A percentile compares a stretch with the other conserved stretches of the same genome.
phyloP scores from a whole-genome alignment of 306 rosid genomes.

The Pyrus communis region DNA sequence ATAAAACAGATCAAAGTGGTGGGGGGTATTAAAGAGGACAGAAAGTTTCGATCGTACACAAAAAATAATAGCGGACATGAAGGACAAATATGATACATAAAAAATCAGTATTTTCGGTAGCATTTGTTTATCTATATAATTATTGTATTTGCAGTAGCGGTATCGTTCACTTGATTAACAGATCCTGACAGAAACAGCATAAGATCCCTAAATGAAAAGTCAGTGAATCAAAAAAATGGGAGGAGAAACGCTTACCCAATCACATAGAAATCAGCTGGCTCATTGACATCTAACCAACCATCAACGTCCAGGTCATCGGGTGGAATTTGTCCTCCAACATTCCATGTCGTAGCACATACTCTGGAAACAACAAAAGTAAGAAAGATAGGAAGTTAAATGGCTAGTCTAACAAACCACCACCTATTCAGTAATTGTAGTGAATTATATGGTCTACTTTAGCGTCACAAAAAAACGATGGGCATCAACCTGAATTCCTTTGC shows the following conservation, averaged over 20 bases:
- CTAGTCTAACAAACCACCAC: slow-evolving; percentile 9
- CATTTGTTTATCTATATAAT: neutral
- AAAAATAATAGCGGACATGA: neutral
- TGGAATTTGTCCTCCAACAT: slow-evolving; percentile 78
- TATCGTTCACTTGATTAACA: neutral
- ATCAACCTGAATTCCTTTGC: slow-evolving; percentile 69
- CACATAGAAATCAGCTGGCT: slow-evolving; percentile 88
- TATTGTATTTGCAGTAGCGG: neutral
- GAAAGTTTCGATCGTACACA: neutral
- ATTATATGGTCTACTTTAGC: slow-evolving; percentile 6
- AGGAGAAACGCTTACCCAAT: slow-evolving; percentile 54
- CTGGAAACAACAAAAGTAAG: slow-evolving; percentile 29
- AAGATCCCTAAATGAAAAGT: neutral
- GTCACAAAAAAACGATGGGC: slow-evolving; percentile 3
- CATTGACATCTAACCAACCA: slow-evolving; percentile 57
- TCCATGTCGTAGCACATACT: slow-evolving; percentile 84
- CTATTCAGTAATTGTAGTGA: neutral
- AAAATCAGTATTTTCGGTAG: neutral
- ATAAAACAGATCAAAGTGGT: slow-evolving; percentile 11
- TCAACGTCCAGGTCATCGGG: slow-evolving; percentile 81
- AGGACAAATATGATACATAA: neutral
- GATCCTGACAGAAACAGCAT: neutral
- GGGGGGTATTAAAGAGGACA: neutral
- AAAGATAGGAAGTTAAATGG: slow-evolving; percentile 10
- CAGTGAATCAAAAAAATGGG: neutral